Evolutionary conservation across 306 rosid genomes (phyloP), one percentile per base, ranked within the genome.

Genomic region (Trifolium pratense): DNA sequence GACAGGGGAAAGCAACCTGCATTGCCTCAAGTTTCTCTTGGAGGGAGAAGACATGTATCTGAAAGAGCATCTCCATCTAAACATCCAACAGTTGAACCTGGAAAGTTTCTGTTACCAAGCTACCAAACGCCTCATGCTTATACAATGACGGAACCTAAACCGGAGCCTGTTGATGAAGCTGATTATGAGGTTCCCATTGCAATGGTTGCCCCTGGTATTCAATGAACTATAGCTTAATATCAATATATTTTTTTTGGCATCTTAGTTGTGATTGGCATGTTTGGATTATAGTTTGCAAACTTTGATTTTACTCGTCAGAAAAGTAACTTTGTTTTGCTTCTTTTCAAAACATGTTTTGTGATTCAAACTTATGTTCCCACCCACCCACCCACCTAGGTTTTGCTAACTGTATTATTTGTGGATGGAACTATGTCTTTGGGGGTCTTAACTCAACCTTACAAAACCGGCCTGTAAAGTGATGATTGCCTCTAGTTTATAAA

Each of bases 1-100:
- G 82, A 88, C 63, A 88, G 80, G 82, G 97, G 96, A 61, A 95
- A 95, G 75, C 85, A 82, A 79, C 93, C 91, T 61, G 65, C 79
- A 21, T 74, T 82, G 18, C 74, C 81, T 51, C 84, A 74, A 48
- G 66, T 26, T 71, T 51, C 72, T 51, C 60, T 56, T 16, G 59
- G 78, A 46, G 89, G 82, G 66, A 85, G 80, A 76, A 56, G 69
- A 75, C 14, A 49, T 48, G 8, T 73, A 66, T 39, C 79, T 31
- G 86, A 78, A 72, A 84, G 81, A 70, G 37, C 42, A 23, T 56
- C 88, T 17, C 80, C 84, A 48, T 51, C 83, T 39, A 89, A 79
- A 59, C 89, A 29, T 29, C 32, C 3, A 3, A 25, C 29, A 25
- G 29, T 25, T 25, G 29, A 25, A 25, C 29, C 29, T 25, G 29